Percentiles rank a stretch among this genome's conserved stretches.
Evolutionary conservation across 176 grass and related monocot genomes (phyloP).

Genomic region (Bothriochloa decipiens): DNA sequence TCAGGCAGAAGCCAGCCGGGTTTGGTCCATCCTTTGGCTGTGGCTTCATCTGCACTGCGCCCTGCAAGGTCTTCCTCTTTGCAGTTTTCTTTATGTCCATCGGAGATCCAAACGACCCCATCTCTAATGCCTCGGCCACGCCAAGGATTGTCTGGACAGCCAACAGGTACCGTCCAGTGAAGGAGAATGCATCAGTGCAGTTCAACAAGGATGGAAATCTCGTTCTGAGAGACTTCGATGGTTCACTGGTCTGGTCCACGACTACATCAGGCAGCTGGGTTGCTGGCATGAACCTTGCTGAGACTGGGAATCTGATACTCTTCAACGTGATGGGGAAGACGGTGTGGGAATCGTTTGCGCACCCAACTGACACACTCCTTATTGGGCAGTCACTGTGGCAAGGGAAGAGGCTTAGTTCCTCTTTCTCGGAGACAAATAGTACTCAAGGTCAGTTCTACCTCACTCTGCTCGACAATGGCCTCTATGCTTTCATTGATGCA

Average conservation of each 20-base stretch:
- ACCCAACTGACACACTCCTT: slow-evolving; percentile 61
- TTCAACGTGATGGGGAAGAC: slow-evolving; percentile 46
- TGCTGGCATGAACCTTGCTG: slow-evolving; percentile 54
- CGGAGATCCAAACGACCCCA: not conserved
- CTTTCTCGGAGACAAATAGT: slow-evolving; percentile 32
- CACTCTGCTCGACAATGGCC: slow-evolving; percentile 44
- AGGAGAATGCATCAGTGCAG: slow-evolving; percentile 54
- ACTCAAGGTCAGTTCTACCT: slow-evolving; percentile 65
- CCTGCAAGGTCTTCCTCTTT: slow-evolving; percentile 58
- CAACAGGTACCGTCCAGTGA: slow-evolving; percentile 46
- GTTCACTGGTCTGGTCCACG: slow-evolving; percentile 51
- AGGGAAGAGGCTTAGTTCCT: slow-evolving; percentile 54
- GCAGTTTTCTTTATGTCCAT: slow-evolving; percentile 46
- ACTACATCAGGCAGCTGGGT: slow-evolving; percentile 40
- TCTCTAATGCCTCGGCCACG: not conserved
- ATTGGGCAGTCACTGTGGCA: slow-evolving; percentile 59
- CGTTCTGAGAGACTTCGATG: slow-evolving; percentile 49
- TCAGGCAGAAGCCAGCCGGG: slow-evolving; percentile 43
- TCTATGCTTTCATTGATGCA: slow-evolving; percentile 51
- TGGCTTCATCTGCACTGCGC: slow-evolving; percentile 55
- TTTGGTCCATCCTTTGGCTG: slow-evolving; percentile 50
- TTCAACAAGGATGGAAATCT: slow-evolving; percentile 52
- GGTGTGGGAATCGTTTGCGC: slow-evolving; percentile 63
- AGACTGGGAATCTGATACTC: slow-evolving; percentile 63
- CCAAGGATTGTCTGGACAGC: slow-evolving; percentile 63